Evolutionary conservation across 176 grass and related monocot species (phyloP), one percentile per base, ranked within the genome.

Genomic region (Tillandsia fasciculata): DNA sequence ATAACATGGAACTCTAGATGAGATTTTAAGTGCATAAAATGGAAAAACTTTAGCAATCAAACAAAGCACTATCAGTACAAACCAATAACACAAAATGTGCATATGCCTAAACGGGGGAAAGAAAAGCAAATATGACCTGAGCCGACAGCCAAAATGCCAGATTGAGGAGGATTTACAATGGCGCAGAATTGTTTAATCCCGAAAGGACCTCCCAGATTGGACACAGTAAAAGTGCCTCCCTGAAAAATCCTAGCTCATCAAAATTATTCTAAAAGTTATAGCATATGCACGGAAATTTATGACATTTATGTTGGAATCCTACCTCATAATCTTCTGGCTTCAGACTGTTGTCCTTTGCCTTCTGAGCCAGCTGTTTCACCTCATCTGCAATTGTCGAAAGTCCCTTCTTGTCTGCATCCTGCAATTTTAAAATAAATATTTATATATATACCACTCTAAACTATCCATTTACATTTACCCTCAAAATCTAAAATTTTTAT

Each of bases 141-240:
- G 75, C 89, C 93, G 83, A 92, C 85, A 63, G 93, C 93, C 81
- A 97, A 85, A 69, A 97, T 97, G 64, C 85, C 93, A 5, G 86
- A 87, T 72, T 97, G 93, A 52, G 93, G 93, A 72, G 89, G 93
- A 82, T 92, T 97, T 75, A 97, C 80, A 52, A 92, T 97, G 51
- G 93, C 93, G 67, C 89, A 92, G 67, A 97, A 97, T 77, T 97
- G 89, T 51, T 92, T 97, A 73, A 97, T 79, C 64, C 93, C 93
- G 42, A 90, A 97, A 64, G 89, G 93, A 47, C 93, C 93, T 83
- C 93, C 93, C 77, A 97, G 74, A 64, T 97, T 97, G 11, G 93
- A 92, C 11, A 97, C 82, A 0, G 93, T 87, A 74, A 97, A 97
- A 48, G 93, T 97, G 24, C 93, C 93, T 52, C 89, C 93, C 93